Conservation (phyloP, 2,329 filamentous ascomycete genomes). For the Xylaria sp. region DNA sequence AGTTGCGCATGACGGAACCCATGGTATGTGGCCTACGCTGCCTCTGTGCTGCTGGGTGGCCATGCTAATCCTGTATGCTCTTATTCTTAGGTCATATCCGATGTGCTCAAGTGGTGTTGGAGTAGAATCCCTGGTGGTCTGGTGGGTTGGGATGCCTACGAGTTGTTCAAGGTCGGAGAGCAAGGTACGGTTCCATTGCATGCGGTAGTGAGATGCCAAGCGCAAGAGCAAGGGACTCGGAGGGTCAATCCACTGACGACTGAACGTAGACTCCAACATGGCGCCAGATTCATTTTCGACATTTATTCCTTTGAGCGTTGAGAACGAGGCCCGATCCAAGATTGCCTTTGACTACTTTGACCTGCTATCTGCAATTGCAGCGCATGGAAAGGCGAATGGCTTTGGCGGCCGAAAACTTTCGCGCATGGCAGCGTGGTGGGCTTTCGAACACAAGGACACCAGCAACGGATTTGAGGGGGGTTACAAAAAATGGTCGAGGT, state of each 20-base stretch:
- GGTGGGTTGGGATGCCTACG: conserved; percentile 96
- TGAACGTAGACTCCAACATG: conserved; percentile 77
- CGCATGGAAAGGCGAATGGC: conserved; percentile 91
- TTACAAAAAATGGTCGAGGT: conserved; percentile 87
- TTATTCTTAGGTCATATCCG: conserved; percentile 76
- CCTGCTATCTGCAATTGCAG: conserved; percentile 85
- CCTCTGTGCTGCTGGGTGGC: background rate
- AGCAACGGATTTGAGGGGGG: conserved; percentile 93
- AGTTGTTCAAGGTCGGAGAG: conserved; percentile 93
- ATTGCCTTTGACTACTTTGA: conserved; percentile 99
- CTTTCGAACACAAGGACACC: conserved; percentile 87
- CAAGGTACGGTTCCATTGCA: conserved; percentile 63
- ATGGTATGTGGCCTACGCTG: conserved; percentile 67
- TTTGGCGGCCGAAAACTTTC: conserved; percentile 93
- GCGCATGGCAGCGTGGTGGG: conserved; percentile 97
- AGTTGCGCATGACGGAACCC: conserved; percentile 89
- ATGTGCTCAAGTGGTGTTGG: conserved; percentile 99
- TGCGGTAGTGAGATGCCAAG: background rate
- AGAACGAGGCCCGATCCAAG: conserved; percentile 80
- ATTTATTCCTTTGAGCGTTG: conserved; percentile 92
- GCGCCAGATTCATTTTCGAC: conserved; percentile 93
- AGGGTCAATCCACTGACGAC: conserved; percentile 13
- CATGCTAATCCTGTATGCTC: conserved; percentile 16
- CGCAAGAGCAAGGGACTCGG: background rate
- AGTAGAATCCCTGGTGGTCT: conserved; percentile 87